Conservation (phyloP, 108 stramenopile species). For the Skeletonema potamos region DNA sequence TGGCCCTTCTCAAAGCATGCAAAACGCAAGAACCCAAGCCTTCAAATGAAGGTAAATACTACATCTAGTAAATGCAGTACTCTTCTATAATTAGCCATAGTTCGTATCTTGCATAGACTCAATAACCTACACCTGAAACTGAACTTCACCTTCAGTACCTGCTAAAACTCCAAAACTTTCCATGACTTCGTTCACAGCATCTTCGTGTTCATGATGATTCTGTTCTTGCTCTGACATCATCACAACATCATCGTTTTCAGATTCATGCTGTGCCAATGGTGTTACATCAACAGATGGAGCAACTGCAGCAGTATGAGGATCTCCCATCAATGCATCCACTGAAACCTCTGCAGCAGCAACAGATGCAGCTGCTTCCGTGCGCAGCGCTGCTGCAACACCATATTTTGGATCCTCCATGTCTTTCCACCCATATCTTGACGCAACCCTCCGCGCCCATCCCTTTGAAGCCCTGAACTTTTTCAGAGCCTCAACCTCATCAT, state of each 20-base stretch:
- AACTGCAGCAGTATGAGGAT: neutral
- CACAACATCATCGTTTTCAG: neutral
- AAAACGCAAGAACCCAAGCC: too few species aligned
- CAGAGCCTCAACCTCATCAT: slow-evolving; percentile 24
- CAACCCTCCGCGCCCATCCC: slow-evolving; percentile 32
- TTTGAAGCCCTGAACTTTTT: slow-evolving; percentile 31
- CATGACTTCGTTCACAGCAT: neutral
- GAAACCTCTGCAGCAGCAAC: neutral
- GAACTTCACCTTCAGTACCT: neutral
- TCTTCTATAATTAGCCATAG: too few species aligned
- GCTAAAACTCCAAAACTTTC: neutral
- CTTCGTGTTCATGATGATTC: neutral
- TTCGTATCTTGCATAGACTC: too few species aligned
- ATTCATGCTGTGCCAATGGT: neutral
- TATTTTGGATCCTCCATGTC: neutral
- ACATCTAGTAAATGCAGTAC: too few species aligned
- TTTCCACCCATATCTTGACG: slow-evolving; percentile 19
- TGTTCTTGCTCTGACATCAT: neutral
- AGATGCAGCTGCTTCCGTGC: neutral
- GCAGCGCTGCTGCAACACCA: neutral
- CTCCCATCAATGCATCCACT: neutral
- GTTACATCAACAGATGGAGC: neutral
- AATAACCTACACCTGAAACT: neutral
- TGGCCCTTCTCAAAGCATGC: too few species aligned
- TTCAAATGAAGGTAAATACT: too few species aligned